Evolutionary conservation across 2,329 filamentous ascomycete genomes (phyloP), one percentile per base, ranked within the genome.

Genomic region (Parasarocladium wereldwijsianum): DNA sequence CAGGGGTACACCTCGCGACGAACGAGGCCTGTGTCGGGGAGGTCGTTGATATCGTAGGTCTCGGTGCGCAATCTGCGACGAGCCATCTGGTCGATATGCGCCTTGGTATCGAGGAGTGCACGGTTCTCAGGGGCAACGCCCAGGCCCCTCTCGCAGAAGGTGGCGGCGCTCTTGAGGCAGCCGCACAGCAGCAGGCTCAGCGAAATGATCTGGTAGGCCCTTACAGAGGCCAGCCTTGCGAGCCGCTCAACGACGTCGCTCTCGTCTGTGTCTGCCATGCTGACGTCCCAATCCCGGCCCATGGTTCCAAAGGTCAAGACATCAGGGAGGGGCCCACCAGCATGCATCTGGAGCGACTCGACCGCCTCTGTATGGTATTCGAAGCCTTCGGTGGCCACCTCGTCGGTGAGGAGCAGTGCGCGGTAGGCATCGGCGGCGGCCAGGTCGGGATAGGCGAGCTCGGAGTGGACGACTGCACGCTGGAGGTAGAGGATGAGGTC

Each of bases 351-450:
- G 27, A 77, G 51, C 8, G 65, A 59, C 30, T 70, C 66, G 6
- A 63, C 40, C 7, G 76, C 75, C 41, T 69, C 58, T 11, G 84
- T 73, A 46, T 90, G 77, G 44, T 85, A 92, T 51, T 94, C 84
- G 41, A 81, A 86, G 22, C 71, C 69, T 37, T 87, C 80, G 33
- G 90, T 76, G 38, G 65, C 54, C 20, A 84, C 67, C 40, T 90
- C 83, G 46, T 96, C 87, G 11, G 80, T 69, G 26, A 98, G 60
- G 4, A 93, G 68, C n/a, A 96, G 64, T 1, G 86, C 85, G 32
- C 80, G 77, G 50, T 96, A 96, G 5, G 84, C 83, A 59, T 94
- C 86, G 19, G 84, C 83, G 8, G 78, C 76, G 5, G 85, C 85
- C 22, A 98, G 69, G 50, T 98, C 90, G 0, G 84, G 83, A 51